These are phyloP conservation scores for Cyberlindnera lachancei DNA, from an alignment of 805 yeast species.

Conservation along the genomic window DNA sequence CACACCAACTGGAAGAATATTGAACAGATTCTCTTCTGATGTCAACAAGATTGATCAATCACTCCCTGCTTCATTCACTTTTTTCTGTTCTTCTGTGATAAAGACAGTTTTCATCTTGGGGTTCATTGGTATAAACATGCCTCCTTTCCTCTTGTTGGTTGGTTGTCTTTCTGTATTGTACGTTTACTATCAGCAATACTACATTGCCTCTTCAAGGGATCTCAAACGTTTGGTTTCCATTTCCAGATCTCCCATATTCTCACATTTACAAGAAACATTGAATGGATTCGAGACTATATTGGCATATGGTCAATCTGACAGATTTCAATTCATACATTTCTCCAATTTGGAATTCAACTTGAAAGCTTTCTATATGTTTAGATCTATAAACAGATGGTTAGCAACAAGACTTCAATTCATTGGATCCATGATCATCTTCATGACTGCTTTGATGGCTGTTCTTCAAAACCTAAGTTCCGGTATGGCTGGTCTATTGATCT, in stretches of 20 bases:
- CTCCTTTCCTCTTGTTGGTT: constrained; percentile 43
- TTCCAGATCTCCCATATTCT: constrained; percentile 69
- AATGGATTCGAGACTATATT: constrained; percentile 71
- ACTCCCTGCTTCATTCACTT: constrained; percentile 46
- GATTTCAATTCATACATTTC: constrained; percentile 57
- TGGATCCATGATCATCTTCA: constrained; percentile 47
- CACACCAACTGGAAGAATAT: constrained; percentile 59
- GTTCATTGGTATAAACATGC: constrained; percentile 48
- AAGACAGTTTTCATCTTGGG: constrained; percentile 41
- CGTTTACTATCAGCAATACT: constrained; percentile 62
- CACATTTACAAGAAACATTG: constrained; percentile 76
- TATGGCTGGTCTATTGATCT: constrained; percentile 57
- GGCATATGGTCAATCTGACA: constrained; percentile 60
- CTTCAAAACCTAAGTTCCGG: constrained; percentile 46
- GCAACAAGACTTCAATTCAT: constrained; percentile 53
- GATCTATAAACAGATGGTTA: constrained; percentile 67
- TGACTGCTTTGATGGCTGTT: constrained; percentile 41
- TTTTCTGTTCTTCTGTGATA: constrained; percentile 37
- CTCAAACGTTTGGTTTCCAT: constrained; percentile 65
- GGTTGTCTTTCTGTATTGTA: constrained; percentile 44
- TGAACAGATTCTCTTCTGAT: constrained; percentile 61
- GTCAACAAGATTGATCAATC: constrained; percentile 47
- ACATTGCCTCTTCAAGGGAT: constrained; percentile 67
- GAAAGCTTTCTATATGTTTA: constrained; percentile 57
- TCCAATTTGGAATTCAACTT: constrained; percentile 71